Conservation (phyloP, 441 rosid species). For the Flueggea neowawraea region DNA sequence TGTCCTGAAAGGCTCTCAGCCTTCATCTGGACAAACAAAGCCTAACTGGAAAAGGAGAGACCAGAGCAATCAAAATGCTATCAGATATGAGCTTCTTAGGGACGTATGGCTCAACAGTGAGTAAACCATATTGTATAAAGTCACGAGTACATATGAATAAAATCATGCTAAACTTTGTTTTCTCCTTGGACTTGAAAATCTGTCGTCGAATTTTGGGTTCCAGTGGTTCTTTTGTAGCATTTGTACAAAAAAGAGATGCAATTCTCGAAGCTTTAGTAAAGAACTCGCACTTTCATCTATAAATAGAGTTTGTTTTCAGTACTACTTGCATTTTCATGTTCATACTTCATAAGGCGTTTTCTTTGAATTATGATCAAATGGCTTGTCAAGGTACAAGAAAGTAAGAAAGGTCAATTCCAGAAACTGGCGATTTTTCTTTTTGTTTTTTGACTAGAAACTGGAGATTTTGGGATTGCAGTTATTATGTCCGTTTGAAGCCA, state of each 20-base stretch:
- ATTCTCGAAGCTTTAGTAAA: conserved; percentile 11
- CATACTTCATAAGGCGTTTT: no score
- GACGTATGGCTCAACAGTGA: conserved; percentile 65
- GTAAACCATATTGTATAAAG: conserved; percentile 5
- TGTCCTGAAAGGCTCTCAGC: conserved; percentile 27
- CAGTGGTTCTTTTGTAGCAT: not conserved
- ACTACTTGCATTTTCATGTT: no score
- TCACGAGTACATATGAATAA: not conserved
- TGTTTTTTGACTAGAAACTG: no score
- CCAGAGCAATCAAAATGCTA: conserved; percentile 44
- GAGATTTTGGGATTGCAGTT: no score
- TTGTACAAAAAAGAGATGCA: conserved; percentile 15
- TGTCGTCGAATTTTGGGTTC: conserved; percentile 11
- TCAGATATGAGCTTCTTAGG: conserved; percentile 73
- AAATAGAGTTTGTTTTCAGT: no score
- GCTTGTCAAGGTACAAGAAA: no score
- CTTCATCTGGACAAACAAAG: conserved; percentile 30
- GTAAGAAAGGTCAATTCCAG: no score
- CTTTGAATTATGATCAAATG: no score
- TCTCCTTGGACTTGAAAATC: conserved; percentile 18
- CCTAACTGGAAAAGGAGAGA: conserved; percentile 47
- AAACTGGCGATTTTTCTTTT: no score
- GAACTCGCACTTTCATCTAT: not conserved
- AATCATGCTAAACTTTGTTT: conserved; percentile 1
- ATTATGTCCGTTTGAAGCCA: no score